Evolutionary conservation across 176 grass and related monocot species (phyloP).

Genomic region (Avena sativa): DNA sequence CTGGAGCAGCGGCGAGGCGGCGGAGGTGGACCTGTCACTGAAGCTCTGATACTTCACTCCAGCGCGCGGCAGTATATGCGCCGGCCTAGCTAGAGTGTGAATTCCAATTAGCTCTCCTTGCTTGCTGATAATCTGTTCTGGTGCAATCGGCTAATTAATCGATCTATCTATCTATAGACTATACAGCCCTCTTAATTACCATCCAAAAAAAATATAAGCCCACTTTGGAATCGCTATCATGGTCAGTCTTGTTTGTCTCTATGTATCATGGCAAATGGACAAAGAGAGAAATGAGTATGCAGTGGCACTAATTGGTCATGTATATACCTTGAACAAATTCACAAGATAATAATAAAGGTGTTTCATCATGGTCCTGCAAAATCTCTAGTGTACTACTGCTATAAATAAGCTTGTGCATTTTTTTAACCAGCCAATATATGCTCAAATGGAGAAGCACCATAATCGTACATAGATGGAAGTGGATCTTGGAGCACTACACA

Average conservation of each 20-base stretch:
- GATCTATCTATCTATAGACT: too few relatives aligned
- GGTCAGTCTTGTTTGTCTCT: too few relatives aligned
- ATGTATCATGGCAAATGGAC: background rate
- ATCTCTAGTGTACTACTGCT: too few relatives aligned
- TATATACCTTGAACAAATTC: too few relatives aligned
- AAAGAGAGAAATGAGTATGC: background rate
- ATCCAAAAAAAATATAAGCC: too few relatives aligned
- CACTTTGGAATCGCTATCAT: too few relatives aligned
- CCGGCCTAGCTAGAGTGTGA: background rate
- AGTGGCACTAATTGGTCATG: background rate
- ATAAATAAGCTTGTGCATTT: too few relatives aligned
- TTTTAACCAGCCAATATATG: too few relatives aligned
- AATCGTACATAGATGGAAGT: background rate
- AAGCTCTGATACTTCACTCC: conserved; percentile 46
- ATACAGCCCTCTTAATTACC: too few relatives aligned
- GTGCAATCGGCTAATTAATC: background rate
- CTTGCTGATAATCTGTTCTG: background rate
- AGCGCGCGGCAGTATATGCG: background rate
- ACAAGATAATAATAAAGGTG: too few relatives aligned
- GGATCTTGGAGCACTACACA: background rate
- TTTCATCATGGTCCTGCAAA: too few relatives aligned
- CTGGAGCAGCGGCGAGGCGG: conserved; percentile 11
- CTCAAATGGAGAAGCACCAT: background rate
- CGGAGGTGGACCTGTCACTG: conserved; percentile 63
- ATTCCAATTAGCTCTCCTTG: too few relatives aligned